Percentiles rank a stretch among this genome's conserved stretches.
phyloP scores from a whole-genome alignment of 257 asterid species.

The Scutellaria galericulata region DNA sequence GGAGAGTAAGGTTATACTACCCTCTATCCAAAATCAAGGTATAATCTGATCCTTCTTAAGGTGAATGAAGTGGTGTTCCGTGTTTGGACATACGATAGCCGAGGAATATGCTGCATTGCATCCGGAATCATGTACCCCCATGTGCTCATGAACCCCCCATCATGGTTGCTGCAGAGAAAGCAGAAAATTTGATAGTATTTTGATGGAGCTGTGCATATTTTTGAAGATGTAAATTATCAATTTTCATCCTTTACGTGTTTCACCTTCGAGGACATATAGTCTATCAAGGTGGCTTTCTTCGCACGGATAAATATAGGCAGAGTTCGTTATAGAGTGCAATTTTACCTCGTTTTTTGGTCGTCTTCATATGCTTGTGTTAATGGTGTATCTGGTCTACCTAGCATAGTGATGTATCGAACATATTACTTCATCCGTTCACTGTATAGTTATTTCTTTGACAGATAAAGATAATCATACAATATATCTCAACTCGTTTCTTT shows the following conservation, averaged over 20 bases:
- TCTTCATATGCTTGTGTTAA: slow-evolving; percentile 10
- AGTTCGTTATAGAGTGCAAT: slow-evolving; percentile 27
- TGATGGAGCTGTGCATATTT: slow-evolving; percentile 38
- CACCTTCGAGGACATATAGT: slow-evolving; percentile 25
- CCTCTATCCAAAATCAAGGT: slow-evolving; percentile 31
- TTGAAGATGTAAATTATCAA: slow-evolving; percentile 39
- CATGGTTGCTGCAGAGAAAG: slow-evolving; percentile 28
- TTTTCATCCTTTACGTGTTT: slow-evolving; percentile 21
- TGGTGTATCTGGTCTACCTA: neutral
- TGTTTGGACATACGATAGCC: slow-evolving; percentile 14
- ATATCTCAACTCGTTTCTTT: neutral
- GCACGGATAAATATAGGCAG: slow-evolving; percentile 39
- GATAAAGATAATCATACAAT: slow-evolving; percentile 10
- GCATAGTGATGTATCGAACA: neutral
- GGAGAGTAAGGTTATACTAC: slow-evolving; percentile 51
- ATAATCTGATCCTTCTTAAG: slow-evolving; percentile 31
- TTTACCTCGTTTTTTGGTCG: slow-evolving; percentile 8
- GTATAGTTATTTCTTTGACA: slow-evolving; percentile 29
- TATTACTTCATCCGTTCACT: slow-evolving; percentile 11
- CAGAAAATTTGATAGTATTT: slow-evolving; percentile 4
- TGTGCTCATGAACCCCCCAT: slow-evolving; percentile 2
- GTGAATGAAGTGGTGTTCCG: slow-evolving; percentile 28
- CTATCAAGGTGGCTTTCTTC: slow-evolving; percentile 25
- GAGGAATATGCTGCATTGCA: slow-evolving; percentile 10
- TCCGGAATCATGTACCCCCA: slow-evolving; percentile 16